Evolutionary conservation across 306 rosid genomes (phyloP), one percentile per base, ranked within the genome.

Genomic region (Clitoria ternatea): DNA sequence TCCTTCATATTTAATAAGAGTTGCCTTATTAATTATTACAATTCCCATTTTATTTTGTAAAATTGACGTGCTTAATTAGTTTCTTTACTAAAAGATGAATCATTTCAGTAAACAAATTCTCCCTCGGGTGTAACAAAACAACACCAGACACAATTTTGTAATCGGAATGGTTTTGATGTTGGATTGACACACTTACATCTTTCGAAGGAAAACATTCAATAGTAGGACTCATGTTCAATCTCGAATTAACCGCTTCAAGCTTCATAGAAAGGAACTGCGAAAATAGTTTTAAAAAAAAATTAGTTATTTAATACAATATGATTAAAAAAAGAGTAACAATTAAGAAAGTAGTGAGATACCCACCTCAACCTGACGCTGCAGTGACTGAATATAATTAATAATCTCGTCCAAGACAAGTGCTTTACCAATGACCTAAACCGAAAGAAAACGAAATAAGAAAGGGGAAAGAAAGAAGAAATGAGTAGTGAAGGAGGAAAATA

Each of bases 371-470:
- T 94, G 98, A 27, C 36, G 85, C 75, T 94, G 97, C 81, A 94
- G 81, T 2, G 98, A 94, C 63, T 94, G 96, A 40, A 90, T 80
- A 75, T 94, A 94, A 80, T 94, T 94, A 61, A 94, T 94, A 54
- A 94, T 94, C 89, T 94, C 98, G 43, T 94, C 97, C 29, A 94
- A 86, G 33, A 94, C 92, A 20, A 88, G 87, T 45, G 98, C 96
- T 80, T 94, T 90, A 65, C 98, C 98, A 77, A 90, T 90, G 52
- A 90, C 92, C 98, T 94, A 52, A 24, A 60, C 43, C 44, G 8
- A 52, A 45, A 14, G 47, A 43, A 40, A 18, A 44, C 3, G 1
- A 57, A 15, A 22, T 13, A 9, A 23, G 17, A 2, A 73, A 17
- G n/a, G n/a, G n/a, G n/a, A 37, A 7, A 20, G 40, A 61, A 74